Evolutionary conservation across 441 rosid genomes (phyloP), one percentile per base, ranked within the genome.

Genomic region (Breynia disticha): DNA sequence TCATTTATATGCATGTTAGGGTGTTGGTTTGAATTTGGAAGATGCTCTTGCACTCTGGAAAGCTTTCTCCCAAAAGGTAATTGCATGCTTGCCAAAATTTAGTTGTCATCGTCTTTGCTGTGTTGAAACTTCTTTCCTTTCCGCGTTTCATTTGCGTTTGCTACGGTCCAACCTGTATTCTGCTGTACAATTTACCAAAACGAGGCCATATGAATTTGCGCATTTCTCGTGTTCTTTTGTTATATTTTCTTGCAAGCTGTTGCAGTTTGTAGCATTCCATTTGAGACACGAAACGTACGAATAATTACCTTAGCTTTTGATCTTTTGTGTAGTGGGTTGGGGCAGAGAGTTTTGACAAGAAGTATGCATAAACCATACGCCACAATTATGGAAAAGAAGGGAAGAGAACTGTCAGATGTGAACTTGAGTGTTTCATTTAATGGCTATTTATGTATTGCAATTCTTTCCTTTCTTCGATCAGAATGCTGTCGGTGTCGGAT

Each of bases 11-110:
- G 17, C 43, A 11, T 52, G 32, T 38, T 52, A 89, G 97, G 97
- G 96, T 55, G 90, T 89, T 38, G 97, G 97, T 43, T 60, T 86
- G 78, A 86, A 87, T 72, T 62, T 93, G 63, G 97, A 89, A 43
- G 98, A 91, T 46, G 98, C 98, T 60, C 69, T 88, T 52, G 85
- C 98, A 22, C 84, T 93, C 60, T 86, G 97, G 99, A 89, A 80
- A 73, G 88, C 85, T 52, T 93, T 89, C 67, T 71, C 89, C 11
- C 84, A 76, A 44, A 93, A 86, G 84, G 99, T 86, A 68, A 68
- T 59, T 52, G 19, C 38, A 19, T 4, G 32, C 61, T 48, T 22
- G 16, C 11, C 16, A 52, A 16, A 44, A 60, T 24, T 54, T 50
- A 5, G 19, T 24, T 20, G 21, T n/a, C n/a, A n/a, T n/a, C n/a